Conservation (phyloP, 768 basidiomycete genomes). For the Tulasnella calospora region DNA sequence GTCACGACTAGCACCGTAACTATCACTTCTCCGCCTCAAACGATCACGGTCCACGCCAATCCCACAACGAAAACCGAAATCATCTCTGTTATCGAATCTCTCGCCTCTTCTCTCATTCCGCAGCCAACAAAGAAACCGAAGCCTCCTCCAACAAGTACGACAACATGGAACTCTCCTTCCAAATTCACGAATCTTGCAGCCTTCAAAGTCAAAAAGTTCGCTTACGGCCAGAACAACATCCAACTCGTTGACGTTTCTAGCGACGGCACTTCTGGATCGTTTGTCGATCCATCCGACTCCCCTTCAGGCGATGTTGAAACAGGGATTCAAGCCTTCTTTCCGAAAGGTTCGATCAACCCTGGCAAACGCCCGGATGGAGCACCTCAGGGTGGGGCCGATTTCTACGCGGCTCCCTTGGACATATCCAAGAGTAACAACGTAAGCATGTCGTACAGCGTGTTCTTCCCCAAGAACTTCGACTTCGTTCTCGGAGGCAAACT, state of each 20-base stretch:
- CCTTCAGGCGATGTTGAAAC: constrained; percentile 39
- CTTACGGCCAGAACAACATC: constrained; percentile 53
- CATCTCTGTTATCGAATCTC: not conserved
- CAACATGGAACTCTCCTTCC: constrained; percentile 49
- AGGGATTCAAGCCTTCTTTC: constrained; percentile 62
- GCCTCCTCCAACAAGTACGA: not conserved
- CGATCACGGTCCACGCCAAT: constrained; percentile 1
- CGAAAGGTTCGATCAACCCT: constrained; percentile 65
- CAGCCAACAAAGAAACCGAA: not conserved
- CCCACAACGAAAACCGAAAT: not conserved
- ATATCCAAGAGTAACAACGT: constrained; percentile 46
- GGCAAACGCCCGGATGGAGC: constrained; percentile 36
- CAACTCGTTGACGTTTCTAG: constrained; percentile 51
- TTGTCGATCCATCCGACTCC: constrained; percentile 27
- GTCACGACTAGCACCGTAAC: not conserved
- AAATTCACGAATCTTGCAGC: constrained; percentile 54
- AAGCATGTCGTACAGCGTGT: constrained; percentile 64
- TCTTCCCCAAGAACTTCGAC: constrained; percentile 67
- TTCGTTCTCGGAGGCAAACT: constrained; percentile 82
- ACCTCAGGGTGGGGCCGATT: constrained; percentile 69
- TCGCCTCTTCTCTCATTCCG: not conserved
- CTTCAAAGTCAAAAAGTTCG: constrained; percentile 57
- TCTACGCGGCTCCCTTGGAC: constrained; percentile 49
- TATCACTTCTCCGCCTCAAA: not conserved
- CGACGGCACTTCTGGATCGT: constrained; percentile 35